Evolutionary conservation across 768 basidiomycete species (phyloP), one percentile per base, ranked within the genome.

Genomic region (Psilocybe azurescens): DNA sequence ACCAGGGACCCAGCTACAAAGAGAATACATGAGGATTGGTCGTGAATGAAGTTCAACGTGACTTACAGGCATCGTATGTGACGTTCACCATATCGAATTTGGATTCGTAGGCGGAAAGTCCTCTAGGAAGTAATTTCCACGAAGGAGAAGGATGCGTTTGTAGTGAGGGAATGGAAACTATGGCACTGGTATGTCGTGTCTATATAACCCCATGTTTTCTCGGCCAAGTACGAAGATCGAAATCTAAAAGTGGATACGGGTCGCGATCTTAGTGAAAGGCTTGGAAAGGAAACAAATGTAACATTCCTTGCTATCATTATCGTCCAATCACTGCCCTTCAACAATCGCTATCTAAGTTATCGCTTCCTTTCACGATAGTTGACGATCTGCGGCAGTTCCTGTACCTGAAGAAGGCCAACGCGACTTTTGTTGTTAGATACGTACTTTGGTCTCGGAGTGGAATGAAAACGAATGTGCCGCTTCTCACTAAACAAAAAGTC

Each of bases 1-100:
- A 68, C 62, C 16, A 82, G 65, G 70, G 77, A 74, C 28, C 75
- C 73, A 39, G 81, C 82, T 83, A 20, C 14, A 44, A 58, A 64
- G 53, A 50, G 29, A 60, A 58, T n/a, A 28, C 5, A 38, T 65
- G 30, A 63, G 36, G 29, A 59, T 4, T 20, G 44, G 20, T 14
- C 29, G 16, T 9, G 20, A 9, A 54, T 14, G 39, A 2, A 49
- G 16, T 4, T n/a, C 10, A 30, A 20, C 4, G 24, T 7, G 8
- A 65, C 71, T 67, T 55, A 72, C 71, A 69, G 47, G 67, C 59
- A 60, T 68, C 71, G 58, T 72, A 72, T 47, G 71, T 69, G 20
- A 72, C 70, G 67, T 72, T 72, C 48, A 70, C 67, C 71, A 72
- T 72, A 49, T 58, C 62, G 64, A 61, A 54, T 55, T 44, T 24